Percentiles rank a stretch among this genome's conserved stretches.
phyloP scores from a whole-genome alignment of 2,329 filamentous ascomycete genomes.

The Penicillium decumbens region DNA sequence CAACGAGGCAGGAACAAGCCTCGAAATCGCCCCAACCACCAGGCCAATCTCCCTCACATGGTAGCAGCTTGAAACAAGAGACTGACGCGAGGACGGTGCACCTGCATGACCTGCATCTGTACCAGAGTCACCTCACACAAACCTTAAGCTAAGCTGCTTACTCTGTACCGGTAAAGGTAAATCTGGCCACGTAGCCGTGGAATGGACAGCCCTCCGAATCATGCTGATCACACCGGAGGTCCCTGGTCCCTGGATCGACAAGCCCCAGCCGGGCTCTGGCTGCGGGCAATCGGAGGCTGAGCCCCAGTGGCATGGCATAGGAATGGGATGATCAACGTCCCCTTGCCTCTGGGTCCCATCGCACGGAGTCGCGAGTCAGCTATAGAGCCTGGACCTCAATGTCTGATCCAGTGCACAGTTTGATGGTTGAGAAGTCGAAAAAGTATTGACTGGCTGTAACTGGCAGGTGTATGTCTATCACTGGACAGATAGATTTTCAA shows the following conservation, averaged over 20 bases:
- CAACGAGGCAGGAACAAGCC: background rate
- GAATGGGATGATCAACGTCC: conserved; percentile 10
- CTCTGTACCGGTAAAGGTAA: conserved; percentile 2
- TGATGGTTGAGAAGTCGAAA: background rate
- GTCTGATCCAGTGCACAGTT: background rate
- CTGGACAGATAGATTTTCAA: background rate
- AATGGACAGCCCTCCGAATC: conserved; percentile 4
- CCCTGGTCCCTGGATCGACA: conserved; percentile 7
- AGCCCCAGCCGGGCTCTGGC: background rate
- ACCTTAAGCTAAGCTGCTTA: background rate
- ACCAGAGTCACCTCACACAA: conserved; percentile 2
- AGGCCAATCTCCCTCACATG: background rate
- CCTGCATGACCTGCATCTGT: background rate
- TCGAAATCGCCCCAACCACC: background rate
- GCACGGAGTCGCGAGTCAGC: background rate
- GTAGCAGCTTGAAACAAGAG: conserved; percentile 1
- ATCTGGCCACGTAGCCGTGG: conserved; percentile 5
- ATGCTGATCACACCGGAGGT: conserved; percentile 6
- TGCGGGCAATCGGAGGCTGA: background rate
- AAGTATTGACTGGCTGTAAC: background rate
- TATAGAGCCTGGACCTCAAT: background rate
- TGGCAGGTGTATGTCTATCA: background rate
- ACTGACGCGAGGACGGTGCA: conserved; percentile 4
- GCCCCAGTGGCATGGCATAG: conserved; percentile 6
- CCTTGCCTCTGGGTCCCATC: conserved; percentile 11